phyloP scores from a whole-genome alignment of 768 basidiomycete genomes.

The Phaffia australis region DNA sequence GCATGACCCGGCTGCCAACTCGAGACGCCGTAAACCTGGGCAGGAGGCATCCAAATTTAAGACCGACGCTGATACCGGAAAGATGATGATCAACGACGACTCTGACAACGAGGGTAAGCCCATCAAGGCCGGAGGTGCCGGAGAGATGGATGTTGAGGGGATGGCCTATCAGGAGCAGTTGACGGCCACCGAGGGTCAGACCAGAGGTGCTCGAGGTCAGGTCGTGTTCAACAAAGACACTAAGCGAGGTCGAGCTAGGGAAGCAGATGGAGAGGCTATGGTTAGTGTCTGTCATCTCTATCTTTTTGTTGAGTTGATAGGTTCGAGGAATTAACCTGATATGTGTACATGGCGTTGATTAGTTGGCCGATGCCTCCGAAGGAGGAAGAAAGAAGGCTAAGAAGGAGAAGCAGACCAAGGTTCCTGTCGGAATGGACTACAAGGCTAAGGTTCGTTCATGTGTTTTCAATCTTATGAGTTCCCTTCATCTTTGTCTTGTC shows the following conservation, averaged over 20 bases:
- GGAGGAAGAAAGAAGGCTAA: constrained; percentile 41
- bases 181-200: constrained; percentile 80
- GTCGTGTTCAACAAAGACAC: constrained; percentile 96
- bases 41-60: constrained; percentile 80
- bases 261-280: constrained; percentile 48
- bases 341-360: constrained; percentile 41
- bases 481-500: constrained; percentile 1
- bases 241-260: constrained; percentile 73
- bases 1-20: constrained; percentile 31
- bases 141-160: constrained; percentile 36
- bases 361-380: constrained; percentile 55
- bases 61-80: constrained; percentile 52
- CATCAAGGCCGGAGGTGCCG: constrained; percentile 40
- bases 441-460: constrained; percentile 72
- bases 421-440: constrained; percentile 72
- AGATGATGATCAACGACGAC: constrained; percentile 38
- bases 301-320: neutral
- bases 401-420: constrained; percentile 44
- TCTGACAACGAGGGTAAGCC: constrained; percentile 43
- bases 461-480: neutral
- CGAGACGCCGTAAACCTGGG: constrained; percentile 58
- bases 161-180: constrained; percentile 72
- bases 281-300: constrained; percentile 28
- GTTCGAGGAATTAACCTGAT: neutral
- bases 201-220: constrained; percentile 66